These are phyloP conservation scores for Ilex aquifolium DNA, from an alignment of 257 asterid species.

Conservation along the genomic window DNA sequence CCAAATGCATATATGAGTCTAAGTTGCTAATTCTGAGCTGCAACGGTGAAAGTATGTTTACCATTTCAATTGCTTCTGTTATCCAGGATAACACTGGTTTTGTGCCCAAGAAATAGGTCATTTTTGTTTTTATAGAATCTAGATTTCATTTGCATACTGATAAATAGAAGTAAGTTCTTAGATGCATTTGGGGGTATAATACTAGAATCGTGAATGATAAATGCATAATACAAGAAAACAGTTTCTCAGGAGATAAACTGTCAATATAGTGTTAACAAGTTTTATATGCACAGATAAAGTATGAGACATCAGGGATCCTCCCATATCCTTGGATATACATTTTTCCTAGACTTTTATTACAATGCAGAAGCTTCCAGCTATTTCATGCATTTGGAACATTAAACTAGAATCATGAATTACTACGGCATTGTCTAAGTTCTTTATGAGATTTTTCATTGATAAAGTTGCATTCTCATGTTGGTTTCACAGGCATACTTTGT, in stretches of 20 bases:
- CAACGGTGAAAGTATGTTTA: too few relatives aligned
- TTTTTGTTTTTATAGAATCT: too few relatives aligned
- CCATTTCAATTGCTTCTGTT: too few relatives aligned
- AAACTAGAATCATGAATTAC: not conserved
- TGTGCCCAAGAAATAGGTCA: too few relatives aligned
- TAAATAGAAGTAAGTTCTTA: too few relatives aligned
- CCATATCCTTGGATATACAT: not conserved
- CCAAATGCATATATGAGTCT: slow-evolving; percentile 6
- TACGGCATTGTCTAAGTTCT: not conserved
- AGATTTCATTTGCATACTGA: too few relatives aligned
- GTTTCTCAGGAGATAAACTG: too few relatives aligned
- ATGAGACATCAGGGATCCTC: not conserved
- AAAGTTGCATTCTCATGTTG: slow-evolving; percentile 20
- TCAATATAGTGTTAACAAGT: not conserved
- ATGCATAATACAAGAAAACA: too few relatives aligned
- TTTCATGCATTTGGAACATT: not conserved
- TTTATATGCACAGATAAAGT: not conserved
- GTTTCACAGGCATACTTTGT: slow-evolving; percentile 90
- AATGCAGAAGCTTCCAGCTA: not conserved
- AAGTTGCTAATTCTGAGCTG: not conserved
- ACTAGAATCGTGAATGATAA: too few relatives aligned
- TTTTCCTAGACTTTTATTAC: not conserved
- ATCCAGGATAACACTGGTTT: too few relatives aligned
- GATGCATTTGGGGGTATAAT: too few relatives aligned
- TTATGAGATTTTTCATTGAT: not conserved